phyloP scores from a whole-genome alignment of 768 basidiomycete genomes.

The Russula virescens region DNA sequence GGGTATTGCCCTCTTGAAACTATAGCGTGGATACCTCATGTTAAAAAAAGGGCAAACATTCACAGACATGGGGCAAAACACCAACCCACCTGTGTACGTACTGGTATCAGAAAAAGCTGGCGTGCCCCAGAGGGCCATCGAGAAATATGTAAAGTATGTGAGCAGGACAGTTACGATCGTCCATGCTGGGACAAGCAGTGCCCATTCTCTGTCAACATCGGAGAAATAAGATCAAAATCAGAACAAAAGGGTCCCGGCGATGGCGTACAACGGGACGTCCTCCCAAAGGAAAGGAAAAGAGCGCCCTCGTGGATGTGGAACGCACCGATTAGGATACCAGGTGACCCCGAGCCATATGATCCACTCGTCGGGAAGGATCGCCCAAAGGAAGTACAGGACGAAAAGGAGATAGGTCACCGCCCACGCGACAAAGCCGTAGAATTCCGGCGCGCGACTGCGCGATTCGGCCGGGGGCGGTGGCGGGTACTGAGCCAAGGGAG shows the following conservation, averaged over 20 bases:
- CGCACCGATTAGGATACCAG: constrained; percentile 86
- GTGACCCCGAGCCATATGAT: constrained; percentile 60
- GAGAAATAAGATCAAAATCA: not conserved
- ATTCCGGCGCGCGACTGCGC: constrained; percentile 71
- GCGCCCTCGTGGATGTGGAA: not conserved
- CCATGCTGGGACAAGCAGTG: constrained; percentile 75
- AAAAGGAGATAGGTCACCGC: constrained; percentile 69
- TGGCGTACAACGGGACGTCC: too few species aligned
- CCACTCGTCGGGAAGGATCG: constrained; percentile 65
- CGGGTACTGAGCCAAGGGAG: constrained; percentile 42
- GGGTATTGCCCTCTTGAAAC: constrained; percentile 57
- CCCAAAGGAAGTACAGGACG: constrained; percentile 72
- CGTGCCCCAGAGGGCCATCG: constrained; percentile 65
- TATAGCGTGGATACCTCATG: constrained; percentile 29
- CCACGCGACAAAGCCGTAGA: constrained; percentile 89
- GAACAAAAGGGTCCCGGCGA: not conserved
- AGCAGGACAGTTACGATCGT: constrained; percentile 62
- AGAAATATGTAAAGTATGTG: constrained; percentile 72
- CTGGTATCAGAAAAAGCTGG: constrained; percentile 63
- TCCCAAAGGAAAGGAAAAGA: too few species aligned
- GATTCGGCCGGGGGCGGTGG: constrained; percentile 39
- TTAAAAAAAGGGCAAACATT: not conserved
- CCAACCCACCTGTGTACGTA: constrained; percentile 57
- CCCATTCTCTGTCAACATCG: constrained; percentile 63
- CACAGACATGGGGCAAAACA: constrained; percentile 9